Base-by-base conservation (phyloP, 2,329 filamentous ascomycete genomes). In the Gliomastix tumulicola region DNA sequence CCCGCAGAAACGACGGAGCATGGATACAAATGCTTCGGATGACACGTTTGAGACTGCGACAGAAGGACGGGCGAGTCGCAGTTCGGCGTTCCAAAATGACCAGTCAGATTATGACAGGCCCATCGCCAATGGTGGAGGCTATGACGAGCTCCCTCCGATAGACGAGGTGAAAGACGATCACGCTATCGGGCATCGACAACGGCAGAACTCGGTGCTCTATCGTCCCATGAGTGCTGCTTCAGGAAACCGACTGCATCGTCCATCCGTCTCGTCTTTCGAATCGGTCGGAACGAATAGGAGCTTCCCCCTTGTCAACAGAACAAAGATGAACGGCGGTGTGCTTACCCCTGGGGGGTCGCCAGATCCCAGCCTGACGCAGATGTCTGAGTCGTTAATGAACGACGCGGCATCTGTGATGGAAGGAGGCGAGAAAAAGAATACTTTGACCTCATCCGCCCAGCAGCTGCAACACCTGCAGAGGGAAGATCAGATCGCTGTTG, bases 401-500 rank as follows among this genome's bases (percentile, higher is more conserved):
- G 68, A 72, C 35, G 67, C 69, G 17, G 57, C 47, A 54, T 65
- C 28, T 62, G 53, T 43, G 62, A 17, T 23, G 10, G 25, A 30
- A 12, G 22, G 15, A 19, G 32, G 20, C n/a, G 18, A 17, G 11
- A n/a, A n/a, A n/a, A n/a, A n/a, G n/a, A n/a, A n/a, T n/a, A n/a
- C n/a, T n/a, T n/a, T n/a, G n/a, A n/a, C n/a, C n/a, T n/a, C n/a
- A n/a, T 22, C 22, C 17, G 32, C 36, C 30, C 31, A 16, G 34
- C 68, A 63, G 38, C 71, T 69, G 23, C 64, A 69, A 31, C 57
- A 59, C 36, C 57, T 79, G 6, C 54, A 60, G 20, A 66, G 60
- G 34, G 76, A 81, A 22, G 78, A 82, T 47, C 76, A 76, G 49
- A 61, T 69, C 28, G 60, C 80, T 4, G 71, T 82, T 0, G 74